These are phyloP conservation scores for Agastache rugosa DNA, from an alignment of 257 asterid species.

Conservation along the genomic window DNA sequence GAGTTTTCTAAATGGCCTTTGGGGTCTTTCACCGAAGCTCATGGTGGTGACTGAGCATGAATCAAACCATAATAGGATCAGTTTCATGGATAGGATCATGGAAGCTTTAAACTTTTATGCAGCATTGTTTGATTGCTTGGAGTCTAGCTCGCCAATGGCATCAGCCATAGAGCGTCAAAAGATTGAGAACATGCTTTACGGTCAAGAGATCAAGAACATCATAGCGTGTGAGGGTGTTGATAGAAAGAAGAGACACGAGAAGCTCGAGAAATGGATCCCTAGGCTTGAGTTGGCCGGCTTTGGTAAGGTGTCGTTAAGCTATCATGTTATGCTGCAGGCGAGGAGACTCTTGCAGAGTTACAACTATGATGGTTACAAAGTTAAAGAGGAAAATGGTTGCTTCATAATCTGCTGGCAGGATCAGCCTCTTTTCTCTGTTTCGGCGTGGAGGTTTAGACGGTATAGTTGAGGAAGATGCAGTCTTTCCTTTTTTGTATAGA, in stretches of 20 bases:
- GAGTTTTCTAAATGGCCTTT: slow-evolving; percentile 48
- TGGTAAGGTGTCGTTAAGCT: slow-evolving; percentile 60
- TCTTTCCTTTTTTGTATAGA: slow-evolving; percentile 26
- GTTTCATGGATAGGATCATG: slow-evolving; percentile 59
- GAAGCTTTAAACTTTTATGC: slow-evolving; percentile 71
- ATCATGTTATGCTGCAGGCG: slow-evolving; percentile 62
- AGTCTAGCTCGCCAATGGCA: slow-evolving; percentile 57
- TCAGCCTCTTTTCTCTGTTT: slow-evolving; percentile 69
- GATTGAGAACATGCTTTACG: slow-evolving; percentile 68
- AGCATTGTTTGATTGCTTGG: slow-evolving; percentile 78
- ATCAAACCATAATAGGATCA: slow-evolving; percentile 60
- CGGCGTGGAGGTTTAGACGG: slow-evolving; percentile 70
- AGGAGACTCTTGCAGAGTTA: slow-evolving; percentile 60
- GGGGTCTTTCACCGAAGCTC: slow-evolving; percentile 70
- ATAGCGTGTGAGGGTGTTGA: slow-evolving; percentile 73
- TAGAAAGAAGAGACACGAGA: slow-evolving; percentile 68
- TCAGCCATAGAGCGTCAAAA: slow-evolving; percentile 57
- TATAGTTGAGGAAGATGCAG: slow-evolving; percentile 24
- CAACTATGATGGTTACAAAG: slow-evolving; percentile 59
- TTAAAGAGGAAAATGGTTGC: slow-evolving; percentile 67
- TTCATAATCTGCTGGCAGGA: slow-evolving; percentile 78
- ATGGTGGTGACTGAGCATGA: slow-evolving; percentile 79
- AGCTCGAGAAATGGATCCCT: slow-evolving; percentile 72
- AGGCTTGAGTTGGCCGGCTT: slow-evolving; percentile 69
- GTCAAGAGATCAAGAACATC: slow-evolving; percentile 74